phyloP scores from a whole-genome alignment of 768 basidiomycete genomes.

The Boletus speciosus region DNA sequence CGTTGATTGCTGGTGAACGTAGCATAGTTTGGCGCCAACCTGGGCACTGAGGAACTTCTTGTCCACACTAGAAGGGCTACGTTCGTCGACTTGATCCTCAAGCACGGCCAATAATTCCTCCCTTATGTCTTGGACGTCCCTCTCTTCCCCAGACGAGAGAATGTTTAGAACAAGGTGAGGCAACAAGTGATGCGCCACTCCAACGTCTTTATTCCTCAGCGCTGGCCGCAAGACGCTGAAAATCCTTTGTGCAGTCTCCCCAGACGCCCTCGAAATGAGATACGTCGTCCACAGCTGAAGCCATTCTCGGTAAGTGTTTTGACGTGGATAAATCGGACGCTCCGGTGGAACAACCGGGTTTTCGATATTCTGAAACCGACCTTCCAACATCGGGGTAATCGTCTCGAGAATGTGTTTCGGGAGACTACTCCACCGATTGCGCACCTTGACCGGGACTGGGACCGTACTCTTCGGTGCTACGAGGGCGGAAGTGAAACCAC shows the following conservation, averaged over 20 bases:
- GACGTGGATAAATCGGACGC: constrained; percentile 76
- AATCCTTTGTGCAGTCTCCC: constrained; percentile 55
- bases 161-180: constrained; percentile 90
- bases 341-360: constrained; percentile 37
- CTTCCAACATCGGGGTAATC: constrained; percentile 77
- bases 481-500: constrained; percentile 78
- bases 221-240: constrained; percentile 79
- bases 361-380: constrained; percentile 54
- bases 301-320: constrained; percentile 93
- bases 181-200: constrained; percentile 87
- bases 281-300: constrained; percentile 84
- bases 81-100: constrained; percentile 74
- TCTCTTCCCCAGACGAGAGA: constrained; percentile 68
- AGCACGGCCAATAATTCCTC: constrained; percentile 78
- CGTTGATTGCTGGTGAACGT: neutral
- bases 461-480: constrained; percentile 49
- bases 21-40: constrained; percentile 40
- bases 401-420: constrained; percentile 85
- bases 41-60: constrained; percentile 93
- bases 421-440: constrained; percentile 73
- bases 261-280: constrained; percentile 66
- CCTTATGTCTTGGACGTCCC: constrained; percentile 61
- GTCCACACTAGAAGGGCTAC: constrained; percentile 60
- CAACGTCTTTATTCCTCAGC: constrained; percentile 83
- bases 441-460: constrained; percentile 60